These are phyloP conservation scores for Pseudogymnoascus sp. DNA, from an alignment of 2,329 filamentous ascomycete species.

Conservation along the genomic window DNA sequence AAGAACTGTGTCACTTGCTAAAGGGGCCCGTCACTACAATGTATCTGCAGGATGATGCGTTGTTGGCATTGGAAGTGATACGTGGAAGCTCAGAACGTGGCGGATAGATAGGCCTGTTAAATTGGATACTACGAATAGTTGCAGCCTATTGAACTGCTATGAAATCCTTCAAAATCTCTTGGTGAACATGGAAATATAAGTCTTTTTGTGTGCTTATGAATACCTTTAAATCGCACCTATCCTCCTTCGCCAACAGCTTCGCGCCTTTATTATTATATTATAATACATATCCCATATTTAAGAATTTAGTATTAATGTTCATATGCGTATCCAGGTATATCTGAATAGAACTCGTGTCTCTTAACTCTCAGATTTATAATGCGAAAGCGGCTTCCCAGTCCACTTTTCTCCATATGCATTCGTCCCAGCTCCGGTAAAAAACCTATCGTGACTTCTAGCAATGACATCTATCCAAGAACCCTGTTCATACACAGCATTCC, in stretches of 20 bases:
- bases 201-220: background rate
- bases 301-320: background rate
- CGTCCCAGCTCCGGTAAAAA: background rate
- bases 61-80: background rate
- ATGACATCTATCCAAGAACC: constrained; percentile 5
- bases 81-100: background rate
- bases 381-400: background rate
- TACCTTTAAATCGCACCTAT: background rate
- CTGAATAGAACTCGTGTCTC: background rate
- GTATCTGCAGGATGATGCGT: background rate
- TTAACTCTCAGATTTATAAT: background rate
- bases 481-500: constrained; percentile 1
- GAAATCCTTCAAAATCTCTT: background rate
- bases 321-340: background rate
- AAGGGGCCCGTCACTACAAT: background rate
- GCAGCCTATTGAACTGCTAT: background rate
- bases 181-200: background rate
- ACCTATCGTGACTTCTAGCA: background rate
- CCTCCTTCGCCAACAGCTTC: background rate
- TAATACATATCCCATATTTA: background rate
- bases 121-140: background rate
- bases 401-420: constrained; percentile 6
- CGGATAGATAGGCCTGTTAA: background rate
- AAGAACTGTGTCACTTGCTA: background rate
- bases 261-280: background rate